Percentiles rank a stretch among this genome's conserved stretches.
Conservation (phyloP, 306 rosid species). For the Lablab purpureus region DNA sequence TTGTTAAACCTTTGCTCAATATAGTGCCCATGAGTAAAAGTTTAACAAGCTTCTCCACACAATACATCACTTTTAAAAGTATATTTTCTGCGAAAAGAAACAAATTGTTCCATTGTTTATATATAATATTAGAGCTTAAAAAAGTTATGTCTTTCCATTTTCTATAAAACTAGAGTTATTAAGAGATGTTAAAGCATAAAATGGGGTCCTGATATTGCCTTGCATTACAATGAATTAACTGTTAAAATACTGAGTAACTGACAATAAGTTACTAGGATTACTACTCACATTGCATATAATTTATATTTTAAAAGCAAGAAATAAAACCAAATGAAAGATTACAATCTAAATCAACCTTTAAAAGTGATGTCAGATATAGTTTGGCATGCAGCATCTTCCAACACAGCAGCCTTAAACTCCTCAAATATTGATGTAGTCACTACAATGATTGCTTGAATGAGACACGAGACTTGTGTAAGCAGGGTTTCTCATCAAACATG, state of each 20-base stretch:
- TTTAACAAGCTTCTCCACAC: not conserved
- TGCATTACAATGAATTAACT: too few relatives aligned
- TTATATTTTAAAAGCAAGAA: slow-evolving; percentile 33
- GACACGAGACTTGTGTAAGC: slow-evolving; percentile 26
- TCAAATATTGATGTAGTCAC: slow-evolving; percentile 72
- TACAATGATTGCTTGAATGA: slow-evolving; percentile 56
- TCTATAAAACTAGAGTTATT: slow-evolving; percentile 5
- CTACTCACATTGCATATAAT: slow-evolving; percentile 27
- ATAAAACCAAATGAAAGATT: slow-evolving; percentile 28
- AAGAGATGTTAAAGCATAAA: slow-evolving; percentile 36
- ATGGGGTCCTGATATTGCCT: not conserved
- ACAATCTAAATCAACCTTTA: slow-evolving; percentile 66
- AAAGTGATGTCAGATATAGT: slow-evolving; percentile 74
- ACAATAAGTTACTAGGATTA: too few relatives aligned
- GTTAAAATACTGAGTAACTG: too few relatives aligned
- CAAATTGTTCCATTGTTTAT: not conserved
- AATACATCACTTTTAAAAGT: not conserved
- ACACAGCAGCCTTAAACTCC: slow-evolving; percentile 72
- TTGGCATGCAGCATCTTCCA: slow-evolving; percentile 65
- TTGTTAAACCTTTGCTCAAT: too few relatives aligned
- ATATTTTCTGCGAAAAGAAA: not conserved
- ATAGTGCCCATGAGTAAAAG: too few relatives aligned
- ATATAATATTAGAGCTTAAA: not conserved
- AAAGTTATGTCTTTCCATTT: not conserved
- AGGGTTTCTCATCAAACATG: slow-evolving; percentile 41